phyloP scores from a whole-genome alignment of 2,329 filamentous ascomycete genomes.

The Colletotrichum eremochloae region DNA sequence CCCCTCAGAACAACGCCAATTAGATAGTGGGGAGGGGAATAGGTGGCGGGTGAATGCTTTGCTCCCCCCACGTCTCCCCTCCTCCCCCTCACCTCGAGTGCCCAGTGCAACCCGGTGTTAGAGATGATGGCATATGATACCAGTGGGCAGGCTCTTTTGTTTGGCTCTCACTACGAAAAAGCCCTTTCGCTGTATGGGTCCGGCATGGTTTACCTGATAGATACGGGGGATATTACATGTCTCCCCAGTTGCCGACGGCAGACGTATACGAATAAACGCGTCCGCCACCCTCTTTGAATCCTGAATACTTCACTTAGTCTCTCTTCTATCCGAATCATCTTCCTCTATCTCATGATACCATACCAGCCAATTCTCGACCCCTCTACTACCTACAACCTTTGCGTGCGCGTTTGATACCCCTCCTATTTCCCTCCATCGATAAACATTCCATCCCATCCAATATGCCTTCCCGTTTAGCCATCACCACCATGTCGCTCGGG shows the following conservation, averaged over 20 bases:
- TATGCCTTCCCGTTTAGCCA: constrained; percentile 73
- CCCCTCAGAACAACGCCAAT: constrained; percentile 20
- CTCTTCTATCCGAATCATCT: neutral
- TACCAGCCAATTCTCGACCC: neutral
- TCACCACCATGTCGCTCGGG: constrained; percentile 83
- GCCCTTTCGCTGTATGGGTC: constrained; percentile 14
- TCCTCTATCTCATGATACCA: neutral
- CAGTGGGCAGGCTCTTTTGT: constrained; percentile 20
- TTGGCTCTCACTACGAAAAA: neutral
- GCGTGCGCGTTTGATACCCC: constrained; percentile 10
- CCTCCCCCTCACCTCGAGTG: constrained; percentile 12
- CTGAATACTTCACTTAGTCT: neutral
- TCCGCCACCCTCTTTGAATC: constrained; percentile 4
- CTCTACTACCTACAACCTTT: neutral
- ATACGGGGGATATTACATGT: constrained; percentile 16
- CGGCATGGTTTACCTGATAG: constrained; percentile 1
- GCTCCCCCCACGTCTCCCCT: constrained; percentile 14
- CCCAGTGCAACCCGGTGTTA: constrained; percentile 20
- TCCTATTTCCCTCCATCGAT: neutral
- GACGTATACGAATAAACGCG: constrained; percentile 30
- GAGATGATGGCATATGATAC: constrained; percentile 3
- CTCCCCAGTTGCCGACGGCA: constrained; percentile 27
- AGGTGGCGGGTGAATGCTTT: constrained; percentile 40
- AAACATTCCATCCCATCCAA: constrained; percentile 43
- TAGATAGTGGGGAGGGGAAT: constrained; percentile 10